These are phyloP conservation scores for Lentithecium fluviatile DNA, from an alignment of 495 filamentous ascomycete genomes.

Conservation along the genomic window DNA sequence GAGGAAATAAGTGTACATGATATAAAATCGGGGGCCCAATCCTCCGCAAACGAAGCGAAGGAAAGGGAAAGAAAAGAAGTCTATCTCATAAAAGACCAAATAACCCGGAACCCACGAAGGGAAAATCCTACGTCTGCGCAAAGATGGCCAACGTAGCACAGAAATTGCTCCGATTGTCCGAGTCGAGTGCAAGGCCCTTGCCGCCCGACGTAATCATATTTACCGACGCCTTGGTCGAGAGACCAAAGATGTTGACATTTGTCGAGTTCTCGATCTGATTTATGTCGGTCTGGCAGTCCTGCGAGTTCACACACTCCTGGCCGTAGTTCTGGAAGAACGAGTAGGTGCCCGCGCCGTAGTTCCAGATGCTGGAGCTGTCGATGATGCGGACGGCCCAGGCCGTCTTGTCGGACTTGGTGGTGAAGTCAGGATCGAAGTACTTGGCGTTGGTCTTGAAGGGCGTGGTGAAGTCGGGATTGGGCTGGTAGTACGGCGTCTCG, in stretches of 20 bases:
- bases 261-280: conserved; percentile 69
- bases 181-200: conserved; percentile 30
- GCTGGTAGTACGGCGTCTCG: conserved; percentile 62
- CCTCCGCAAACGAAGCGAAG: not conserved
- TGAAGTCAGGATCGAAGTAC: conserved; percentile 45
- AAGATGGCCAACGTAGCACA: conserved; percentile 39
- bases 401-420: conserved; percentile 47
- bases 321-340: conserved; percentile 60
- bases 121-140: conserved; percentile 25
- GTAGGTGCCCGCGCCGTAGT: conserved; percentile 48
- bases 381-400: conserved; percentile 55
- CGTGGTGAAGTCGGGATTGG: conserved; percentile 37
- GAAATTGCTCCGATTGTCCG: conserved; percentile 44
- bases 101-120: not conserved
- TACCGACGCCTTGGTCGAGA: conserved; percentile 83
- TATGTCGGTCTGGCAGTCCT: conserved; percentile 85
- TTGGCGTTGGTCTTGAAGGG: conserved; percentile 40
- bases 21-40: not conserved
- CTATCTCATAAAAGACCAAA: not conserved
- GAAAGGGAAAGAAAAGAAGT: conserved; percentile 18
- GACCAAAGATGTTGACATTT: conserved; percentile 68
- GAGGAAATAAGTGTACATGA: conserved; percentile 15
- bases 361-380: conserved; percentile 35
- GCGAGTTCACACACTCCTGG: conserved; percentile 69
- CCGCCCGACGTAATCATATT: conserved; percentile 76